Evolutionary conservation across 768 basidiomycete genomes (phyloP), one percentile per base, ranked within the genome.

Genomic region (Cubamyces sp.): DNA sequence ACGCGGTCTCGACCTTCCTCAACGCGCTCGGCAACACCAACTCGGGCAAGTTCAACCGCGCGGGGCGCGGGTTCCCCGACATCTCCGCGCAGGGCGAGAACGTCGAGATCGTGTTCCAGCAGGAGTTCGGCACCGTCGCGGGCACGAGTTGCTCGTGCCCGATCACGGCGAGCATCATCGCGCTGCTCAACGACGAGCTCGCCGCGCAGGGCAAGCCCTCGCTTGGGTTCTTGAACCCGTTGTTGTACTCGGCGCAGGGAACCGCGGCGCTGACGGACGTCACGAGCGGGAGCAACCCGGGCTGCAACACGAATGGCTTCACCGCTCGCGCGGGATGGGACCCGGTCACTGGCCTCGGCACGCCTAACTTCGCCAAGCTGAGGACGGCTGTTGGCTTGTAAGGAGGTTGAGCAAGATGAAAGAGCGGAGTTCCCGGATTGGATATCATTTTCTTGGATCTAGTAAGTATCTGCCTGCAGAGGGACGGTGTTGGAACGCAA

Each of bases 311-410:
- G 19, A 71, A 73, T 45, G 74, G 74, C 37, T 75, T 75, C 71
- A 62, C 68, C 11, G 73, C 74, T 15, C 42, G 15, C 23, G 57
- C 69, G 42, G 73, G 73, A 1, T 75, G 74, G 74, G 74, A 75
- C 48, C 73, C 74, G 11, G 74, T 86, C 54, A 87, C 85, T 43
- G 85, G 85, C 14, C 73, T 85, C 25, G 87, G 87, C 2, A 87
- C 85, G 4, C 86, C 86, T 16, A 79, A 87, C 67, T 88, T 87
- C 70, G 66, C 75, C 6, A 64, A 68, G 55, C 50, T 76, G 52
- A 67, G 70, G 28, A 51, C 54, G 19, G 57, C 57, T 11, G 57
- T 59, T 6, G 57, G 57, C 21, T 40, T 59, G 25, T 59, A 45
- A 37, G 26, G 34, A 11, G 5, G 34, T 34, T 34, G 34, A 1